These are phyloP conservation scores for Pyrus pyrifolia DNA, from an alignment of 306 rosid genomes.

Conservation along the genomic window DNA sequence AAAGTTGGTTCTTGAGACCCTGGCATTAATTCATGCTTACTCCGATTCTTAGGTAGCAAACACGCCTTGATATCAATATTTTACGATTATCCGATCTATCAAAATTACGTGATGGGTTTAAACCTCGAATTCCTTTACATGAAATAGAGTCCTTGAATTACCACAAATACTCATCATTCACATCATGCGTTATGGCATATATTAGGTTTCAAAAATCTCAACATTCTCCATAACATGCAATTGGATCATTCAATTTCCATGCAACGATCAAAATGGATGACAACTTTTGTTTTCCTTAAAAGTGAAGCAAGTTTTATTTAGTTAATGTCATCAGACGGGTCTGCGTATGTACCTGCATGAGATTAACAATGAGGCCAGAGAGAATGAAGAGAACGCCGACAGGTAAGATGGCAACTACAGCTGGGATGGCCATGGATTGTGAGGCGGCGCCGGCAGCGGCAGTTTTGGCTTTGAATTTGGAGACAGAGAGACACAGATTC, in stretches of 20 bases:
- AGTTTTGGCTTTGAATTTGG: not conserved
- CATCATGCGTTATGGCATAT: not conserved
- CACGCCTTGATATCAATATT: too few species aligned
- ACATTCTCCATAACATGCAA: not conserved
- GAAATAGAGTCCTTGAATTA: too few species aligned
- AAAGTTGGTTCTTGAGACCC: not conserved
- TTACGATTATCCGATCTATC: not conserved
- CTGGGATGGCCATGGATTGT: slow-evolving; percentile 61
- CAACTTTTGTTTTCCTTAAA: not conserved
- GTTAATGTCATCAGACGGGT: too few species aligned
- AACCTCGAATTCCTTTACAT: too few species aligned
- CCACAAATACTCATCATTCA: too few species aligned
- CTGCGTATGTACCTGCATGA: slow-evolving; percentile 46
- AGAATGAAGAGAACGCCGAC: slow-evolving; percentile 60
- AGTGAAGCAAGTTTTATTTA: not conserved
- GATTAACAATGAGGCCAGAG: slow-evolving; percentile 71
- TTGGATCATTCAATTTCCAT: not conserved
- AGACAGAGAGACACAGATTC: not conserved
- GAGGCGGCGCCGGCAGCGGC: not conserved
- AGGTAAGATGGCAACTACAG: slow-evolving; percentile 60
- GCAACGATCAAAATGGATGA: not conserved
- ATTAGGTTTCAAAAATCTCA: not conserved
- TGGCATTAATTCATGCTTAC: too few species aligned
- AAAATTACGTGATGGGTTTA: too few species aligned
- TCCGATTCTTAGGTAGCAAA: too few species aligned